Percentiles rank a stretch among this genome's conserved stretches.
These are phyloP conservation scores for Fusarium sacchari DNA, from an alignment of 2,329 filamentous ascomycete species.

Conservation along the genomic window DNA sequence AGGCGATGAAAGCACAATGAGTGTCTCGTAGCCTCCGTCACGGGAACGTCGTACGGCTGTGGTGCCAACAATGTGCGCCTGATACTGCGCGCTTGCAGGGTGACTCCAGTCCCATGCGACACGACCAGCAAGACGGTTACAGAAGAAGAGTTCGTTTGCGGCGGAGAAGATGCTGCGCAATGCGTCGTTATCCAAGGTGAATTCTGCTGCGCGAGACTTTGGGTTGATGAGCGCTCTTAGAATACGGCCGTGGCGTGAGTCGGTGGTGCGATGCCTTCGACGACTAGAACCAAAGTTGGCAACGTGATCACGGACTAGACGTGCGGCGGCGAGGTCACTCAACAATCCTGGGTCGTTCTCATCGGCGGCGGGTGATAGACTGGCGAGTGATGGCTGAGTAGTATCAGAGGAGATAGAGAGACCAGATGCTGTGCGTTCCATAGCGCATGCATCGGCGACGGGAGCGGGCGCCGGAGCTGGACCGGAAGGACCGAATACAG, in stretches of 20 bases:
- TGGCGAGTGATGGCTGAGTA: constrained; percentile 44
- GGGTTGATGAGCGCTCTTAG: constrained; percentile 66
- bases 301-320: constrained; percentile 60
- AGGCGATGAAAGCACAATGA: constrained; percentile 69
- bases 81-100: constrained; percentile 59
- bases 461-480: background rate
- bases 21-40: constrained; percentile 66
- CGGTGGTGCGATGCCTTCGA: constrained; percentile 54
- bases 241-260: constrained; percentile 67
- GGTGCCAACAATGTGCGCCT: constrained; percentile 68
- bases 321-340: constrained; percentile 60
- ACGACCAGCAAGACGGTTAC: constrained; percentile 63
- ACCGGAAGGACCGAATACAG: constrained; percentile 28
- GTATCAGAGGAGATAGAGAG: constrained; percentile 58
- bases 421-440: constrained; percentile 62
- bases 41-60: constrained; percentile 64
- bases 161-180: constrained; percentile 68
- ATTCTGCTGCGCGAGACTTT: constrained; percentile 56
- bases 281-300: constrained; percentile 46
- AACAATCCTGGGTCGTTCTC: constrained; percentile 50
- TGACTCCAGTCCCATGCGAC: constrained; percentile 72
- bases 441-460: constrained; percentile 39
- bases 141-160: constrained; percentile 72
- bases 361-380: constrained; percentile 36
- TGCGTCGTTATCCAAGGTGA: constrained; percentile 66